These are phyloP conservation scores for Vanderwaltozyma polyspora DNA, from an alignment of 805 yeast genomes.

Conservation along the genomic window DNA sequence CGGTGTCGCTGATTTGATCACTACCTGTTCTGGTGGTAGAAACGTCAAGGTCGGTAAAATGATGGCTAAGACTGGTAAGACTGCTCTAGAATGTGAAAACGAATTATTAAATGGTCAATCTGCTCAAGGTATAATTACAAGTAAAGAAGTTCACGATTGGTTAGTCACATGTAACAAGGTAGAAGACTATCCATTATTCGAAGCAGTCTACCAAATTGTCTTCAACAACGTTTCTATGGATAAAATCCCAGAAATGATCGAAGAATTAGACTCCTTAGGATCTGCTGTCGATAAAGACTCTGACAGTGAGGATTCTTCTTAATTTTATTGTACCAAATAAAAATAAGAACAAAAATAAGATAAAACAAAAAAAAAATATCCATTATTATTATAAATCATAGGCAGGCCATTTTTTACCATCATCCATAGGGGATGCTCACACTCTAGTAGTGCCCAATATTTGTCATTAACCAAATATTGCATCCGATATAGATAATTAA, in stretches of 20 bases:
- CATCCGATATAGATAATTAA: no score
- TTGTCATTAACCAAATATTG: no score
- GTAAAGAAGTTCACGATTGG: conserved; percentile 83
- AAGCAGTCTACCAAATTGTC: conserved; percentile 67
- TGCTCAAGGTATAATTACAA: conserved; percentile 89
- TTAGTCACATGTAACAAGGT: conserved; percentile 37
- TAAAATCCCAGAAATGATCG: conserved; percentile 62
- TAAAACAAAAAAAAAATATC: not conserved
- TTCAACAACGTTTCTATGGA: conserved; percentile 66
- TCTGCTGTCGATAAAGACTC: conserved; percentile 1
- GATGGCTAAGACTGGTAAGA: conserved; percentile 70
- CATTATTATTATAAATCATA: no score
- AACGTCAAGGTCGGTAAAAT: conserved; percentile 83
- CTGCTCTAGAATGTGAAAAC: conserved; percentile 75
- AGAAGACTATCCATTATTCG: conserved; percentile 61
- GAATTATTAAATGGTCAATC: conserved; percentile 87
- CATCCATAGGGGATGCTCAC: no score
- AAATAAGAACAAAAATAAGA: not conserved
- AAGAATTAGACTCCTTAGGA: conserved; percentile 26
- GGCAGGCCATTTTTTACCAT: no score
- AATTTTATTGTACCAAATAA: not conserved
- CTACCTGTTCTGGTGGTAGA: conserved; percentile 97
- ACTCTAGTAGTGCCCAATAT: no score
- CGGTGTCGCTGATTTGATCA: conserved; percentile 96
- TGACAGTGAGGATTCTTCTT: conserved; percentile 1